Evolutionary conservation across 441 rosid genomes (phyloP).

Genomic region (Euphorbia celastroides): DNA sequence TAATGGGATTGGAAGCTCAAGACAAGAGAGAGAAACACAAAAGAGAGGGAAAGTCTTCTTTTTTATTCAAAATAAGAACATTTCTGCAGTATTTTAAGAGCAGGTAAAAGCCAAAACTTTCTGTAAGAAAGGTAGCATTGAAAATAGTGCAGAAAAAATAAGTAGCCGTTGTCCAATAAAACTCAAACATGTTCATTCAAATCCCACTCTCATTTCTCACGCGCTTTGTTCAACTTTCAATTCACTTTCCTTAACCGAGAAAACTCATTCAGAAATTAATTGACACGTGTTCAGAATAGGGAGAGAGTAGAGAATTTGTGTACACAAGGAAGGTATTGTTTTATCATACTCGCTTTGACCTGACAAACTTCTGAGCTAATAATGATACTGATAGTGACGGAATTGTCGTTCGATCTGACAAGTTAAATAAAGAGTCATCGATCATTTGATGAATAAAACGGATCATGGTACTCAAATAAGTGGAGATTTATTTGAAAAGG

Average conservation of each 20-base stretch:
- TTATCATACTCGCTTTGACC: not conserved
- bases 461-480: no score
- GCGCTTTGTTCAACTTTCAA: not conserved
- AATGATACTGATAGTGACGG: no score
- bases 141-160: slow-evolving; percentile 32
- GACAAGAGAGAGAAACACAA: not conserved
- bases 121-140: slow-evolving; percentile 21
- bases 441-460: no score
- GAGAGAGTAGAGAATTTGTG: not conserved
- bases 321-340: not conserved
- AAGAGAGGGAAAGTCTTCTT: not conserved
- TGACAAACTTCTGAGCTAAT: slow-evolving; percentile 10
- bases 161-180: slow-evolving; percentile 54
- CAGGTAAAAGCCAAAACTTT: not conserved
- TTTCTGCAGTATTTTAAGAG: slow-evolving; percentile 9
- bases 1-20: slow-evolving; percentile 18
- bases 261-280: not conserved
- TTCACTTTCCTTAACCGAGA: no score
- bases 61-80: not conserved
- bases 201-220: slow-evolving; percentile 12
- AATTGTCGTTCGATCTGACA: no score
- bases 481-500: no score
- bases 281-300: not conserved
- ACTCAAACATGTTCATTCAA: slow-evolving; percentile 27
- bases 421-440: no score